Conservation (phyloP, 1,284 basidiomycete genomes). For the Moesziomyces globuligerus region DNA sequence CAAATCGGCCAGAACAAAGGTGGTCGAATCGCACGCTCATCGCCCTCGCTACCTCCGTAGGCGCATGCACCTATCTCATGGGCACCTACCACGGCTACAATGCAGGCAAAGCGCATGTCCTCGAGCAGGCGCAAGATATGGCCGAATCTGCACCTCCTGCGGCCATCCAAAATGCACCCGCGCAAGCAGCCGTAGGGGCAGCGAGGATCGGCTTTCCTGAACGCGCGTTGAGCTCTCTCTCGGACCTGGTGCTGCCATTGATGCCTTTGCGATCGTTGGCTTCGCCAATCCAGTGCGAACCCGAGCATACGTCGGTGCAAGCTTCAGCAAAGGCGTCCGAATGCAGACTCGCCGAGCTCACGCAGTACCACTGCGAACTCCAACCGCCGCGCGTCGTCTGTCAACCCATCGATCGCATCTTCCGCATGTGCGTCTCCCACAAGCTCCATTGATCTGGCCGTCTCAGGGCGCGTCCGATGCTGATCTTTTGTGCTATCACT, state of each 20-base stretch:
- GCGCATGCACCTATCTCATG: constrained; percentile 37
- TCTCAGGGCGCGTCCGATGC: too few relatives aligned
- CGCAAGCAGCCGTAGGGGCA: background rate
- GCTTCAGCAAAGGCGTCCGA: background rate
- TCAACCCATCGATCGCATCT: constrained; percentile 56
- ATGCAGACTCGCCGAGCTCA: constrained; percentile 46
- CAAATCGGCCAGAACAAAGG: constrained; percentile 31
- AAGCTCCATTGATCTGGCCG: background rate
- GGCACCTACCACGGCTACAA: constrained; percentile 44
- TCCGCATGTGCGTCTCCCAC: constrained; percentile 34
- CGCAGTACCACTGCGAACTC: constrained; percentile 53
- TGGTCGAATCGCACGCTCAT: constrained; percentile 51
- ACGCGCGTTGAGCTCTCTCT: background rate
- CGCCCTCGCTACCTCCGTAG: constrained; percentile 40
- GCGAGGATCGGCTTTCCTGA: background rate
- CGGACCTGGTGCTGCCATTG: constrained; percentile 1
- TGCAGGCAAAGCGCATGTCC: constrained; percentile 24
- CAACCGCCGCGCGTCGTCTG: constrained; percentile 44
- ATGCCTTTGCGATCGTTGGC: background rate
- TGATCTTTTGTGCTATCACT: background rate
- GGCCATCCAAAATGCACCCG: background rate
- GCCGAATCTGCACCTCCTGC: background rate
- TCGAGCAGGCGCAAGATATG: constrained; percentile 3
- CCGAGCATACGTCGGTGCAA: background rate
- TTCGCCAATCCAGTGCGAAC: constrained; percentile 20